Conservation (phyloP, 2,329 filamentous ascomycete genomes). For the Alternaria ethzedia region DNA sequence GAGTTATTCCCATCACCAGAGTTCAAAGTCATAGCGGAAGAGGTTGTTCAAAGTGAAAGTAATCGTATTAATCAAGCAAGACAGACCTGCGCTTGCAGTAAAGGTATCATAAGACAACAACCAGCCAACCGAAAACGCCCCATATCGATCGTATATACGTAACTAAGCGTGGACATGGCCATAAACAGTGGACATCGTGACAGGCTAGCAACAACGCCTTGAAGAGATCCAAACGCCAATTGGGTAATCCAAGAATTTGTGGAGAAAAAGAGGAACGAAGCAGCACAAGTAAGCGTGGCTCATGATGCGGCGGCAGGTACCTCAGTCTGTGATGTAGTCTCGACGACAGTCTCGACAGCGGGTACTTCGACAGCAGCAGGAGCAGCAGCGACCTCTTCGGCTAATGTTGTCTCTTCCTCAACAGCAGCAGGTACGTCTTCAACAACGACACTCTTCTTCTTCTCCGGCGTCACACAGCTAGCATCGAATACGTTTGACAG, state of each 20-base stretch:
- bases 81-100: neutral
- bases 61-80: neutral
- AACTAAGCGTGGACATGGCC: neutral
- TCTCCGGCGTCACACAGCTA: constrained; percentile 16
- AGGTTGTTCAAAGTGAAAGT: neutral
- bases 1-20: neutral
- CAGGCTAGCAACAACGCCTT: neutral
- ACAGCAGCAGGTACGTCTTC: neutral
- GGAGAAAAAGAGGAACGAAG: neutral
- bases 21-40: neutral
- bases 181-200: neutral
- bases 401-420: neutral
- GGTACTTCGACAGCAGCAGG: neutral
- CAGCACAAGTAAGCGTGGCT: neutral
- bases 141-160: neutral
- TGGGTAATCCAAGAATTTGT: neutral
- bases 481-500: constrained; percentile 46
- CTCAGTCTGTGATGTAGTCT: neutral
- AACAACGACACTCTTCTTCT: constrained; percentile 8
- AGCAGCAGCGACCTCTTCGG: neutral
- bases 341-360: neutral
- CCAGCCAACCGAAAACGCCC: neutral
- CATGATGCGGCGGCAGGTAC: neutral
- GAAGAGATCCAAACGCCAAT: neutral
- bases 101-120: neutral